phyloP scores from a whole-genome alignment of 345 rosid species.

The Citrus unshiu region DNA sequence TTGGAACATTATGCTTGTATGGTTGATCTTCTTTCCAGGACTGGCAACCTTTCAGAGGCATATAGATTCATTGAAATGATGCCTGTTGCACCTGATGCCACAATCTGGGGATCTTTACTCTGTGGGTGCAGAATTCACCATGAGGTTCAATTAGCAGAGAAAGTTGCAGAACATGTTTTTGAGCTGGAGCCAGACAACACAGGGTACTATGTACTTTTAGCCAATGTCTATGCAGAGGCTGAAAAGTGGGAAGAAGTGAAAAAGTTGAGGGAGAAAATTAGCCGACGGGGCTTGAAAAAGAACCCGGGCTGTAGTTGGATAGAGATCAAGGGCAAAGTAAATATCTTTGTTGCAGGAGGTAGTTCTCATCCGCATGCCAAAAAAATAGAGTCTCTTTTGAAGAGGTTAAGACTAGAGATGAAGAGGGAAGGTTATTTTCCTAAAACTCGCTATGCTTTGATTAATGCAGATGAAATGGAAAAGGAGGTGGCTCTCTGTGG shows the following conservation, averaged over 20 bases:
- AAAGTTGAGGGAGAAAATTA: constrained; percentile 46
- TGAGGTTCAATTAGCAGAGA: constrained; percentile 63
- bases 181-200: constrained; percentile 67
- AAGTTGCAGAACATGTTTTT: constrained; percentile 57
- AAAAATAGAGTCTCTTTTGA: constrained; percentile 41
- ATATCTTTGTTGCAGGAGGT: constrained; percentile 59
- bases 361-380: constrained; percentile 51
- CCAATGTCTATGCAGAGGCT: constrained; percentile 69
- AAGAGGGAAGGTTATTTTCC: constrained; percentile 48
- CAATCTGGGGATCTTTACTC: constrained; percentile 72
- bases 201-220: constrained; percentile 62
- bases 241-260: constrained; percentile 71
- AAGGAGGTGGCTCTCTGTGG: constrained; percentile 69
- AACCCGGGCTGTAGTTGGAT: constrained; percentile 86
- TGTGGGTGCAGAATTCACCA: constrained; percentile 70
- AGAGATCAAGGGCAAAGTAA: constrained; percentile 55
- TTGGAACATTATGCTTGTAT: constrained; percentile 71
- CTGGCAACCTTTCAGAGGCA: constrained; percentile 50
- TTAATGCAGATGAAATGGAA: constrained; percentile 60
- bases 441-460: constrained; percentile 46
- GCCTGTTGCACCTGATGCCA: constrained; percentile 69
- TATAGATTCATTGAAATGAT: constrained; percentile 50
- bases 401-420: constrained; percentile 47
- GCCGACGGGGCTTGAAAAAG: constrained; percentile 44
- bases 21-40: constrained; percentile 67